A percentile compares a stretch with the other conserved stretches of the same genome.
These are phyloP conservation scores for Picocystis sp. DNA, from an alignment of 163 green algal species.

Conservation along the genomic window DNA sequence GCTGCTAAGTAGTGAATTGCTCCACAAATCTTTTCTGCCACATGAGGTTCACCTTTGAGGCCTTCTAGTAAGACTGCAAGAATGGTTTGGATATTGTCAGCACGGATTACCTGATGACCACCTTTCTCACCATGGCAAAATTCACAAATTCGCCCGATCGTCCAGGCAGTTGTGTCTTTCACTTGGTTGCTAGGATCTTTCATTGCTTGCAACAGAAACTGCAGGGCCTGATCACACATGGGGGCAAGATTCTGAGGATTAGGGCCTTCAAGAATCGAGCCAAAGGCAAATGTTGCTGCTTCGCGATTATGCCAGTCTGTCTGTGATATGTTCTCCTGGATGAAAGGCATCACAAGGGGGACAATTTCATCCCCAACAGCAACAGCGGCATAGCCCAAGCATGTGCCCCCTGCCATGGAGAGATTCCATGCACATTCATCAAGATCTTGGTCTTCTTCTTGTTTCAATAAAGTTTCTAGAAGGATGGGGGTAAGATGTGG, in stretches of 20 bases:
- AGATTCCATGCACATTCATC: constrained; percentile 79
- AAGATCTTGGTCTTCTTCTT: constrained; percentile 69
- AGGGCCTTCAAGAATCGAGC: constrained; percentile 85
- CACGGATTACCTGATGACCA: constrained; percentile 31
- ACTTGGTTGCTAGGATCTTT: constrained; percentile 64
- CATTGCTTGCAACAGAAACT: constrained; percentile 59
- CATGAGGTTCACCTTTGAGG: constrained; percentile 58
- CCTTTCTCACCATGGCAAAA: constrained; percentile 56
- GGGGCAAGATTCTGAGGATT: constrained; percentile 30
- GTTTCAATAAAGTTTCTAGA: constrained; percentile 86
- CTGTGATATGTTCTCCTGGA: constrained; percentile 62
- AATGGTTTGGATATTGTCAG: constrained; percentile 36
- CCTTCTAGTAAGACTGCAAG: constrained; percentile 47
- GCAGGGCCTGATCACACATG: constrained; percentile 45
- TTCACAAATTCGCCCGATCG: constrained; percentile 82
- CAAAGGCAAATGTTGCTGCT: constrained; percentile 90
- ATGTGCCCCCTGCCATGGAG: constrained; percentile 77
- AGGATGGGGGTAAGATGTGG: constrained; percentile 76
- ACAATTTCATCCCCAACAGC: constrained; percentile 65
- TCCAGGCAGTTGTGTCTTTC: constrained; percentile 90
- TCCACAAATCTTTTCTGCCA: constrained; percentile 73
- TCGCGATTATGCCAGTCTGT: constrained; percentile 78
- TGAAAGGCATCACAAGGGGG: constrained; percentile 60
- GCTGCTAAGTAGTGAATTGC: constrained; percentile 60
- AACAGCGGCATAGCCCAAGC: constrained; percentile 58